Conservation (phyloP, 768 basidiomycete genomes). For the Cubamyces sp. region DNA sequence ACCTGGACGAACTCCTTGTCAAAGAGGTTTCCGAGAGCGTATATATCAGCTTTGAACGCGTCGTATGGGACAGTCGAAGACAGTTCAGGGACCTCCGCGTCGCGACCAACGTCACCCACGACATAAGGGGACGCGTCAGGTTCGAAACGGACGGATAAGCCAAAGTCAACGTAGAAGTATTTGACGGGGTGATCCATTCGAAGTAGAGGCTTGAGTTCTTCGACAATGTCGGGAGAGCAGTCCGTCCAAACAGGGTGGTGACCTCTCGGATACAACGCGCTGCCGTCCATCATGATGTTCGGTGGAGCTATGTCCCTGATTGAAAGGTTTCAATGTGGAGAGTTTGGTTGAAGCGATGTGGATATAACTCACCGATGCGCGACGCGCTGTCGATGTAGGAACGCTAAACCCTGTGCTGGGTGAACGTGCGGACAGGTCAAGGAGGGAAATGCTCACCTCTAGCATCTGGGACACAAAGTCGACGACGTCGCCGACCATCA, state of each 20-base stretch:
- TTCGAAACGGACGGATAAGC: conserved; percentile 25
- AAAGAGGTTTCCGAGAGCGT: conserved; percentile 32
- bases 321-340: not conserved
- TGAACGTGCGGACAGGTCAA: too few relatives aligned
- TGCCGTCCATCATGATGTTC: conserved; percentile 31
- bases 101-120: conserved; percentile 26
- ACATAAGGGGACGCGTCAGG: conserved; percentile 17
- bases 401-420: conserved; percentile 27
- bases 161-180: conserved; percentile 32
- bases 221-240: conserved; percentile 37
- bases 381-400: conserved; percentile 21
- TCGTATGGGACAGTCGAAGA: conserved; percentile 28
- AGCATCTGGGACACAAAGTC: conserved; percentile 21
- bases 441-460: not conserved
- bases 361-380: conserved; percentile 28
- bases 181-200: conserved; percentile 42
- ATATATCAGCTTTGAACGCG: conserved; percentile 34
- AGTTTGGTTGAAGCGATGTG: too few relatives aligned
- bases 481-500: conserved; percentile 20
- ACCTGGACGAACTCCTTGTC: conserved; percentile 26
- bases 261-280: conserved; percentile 20
- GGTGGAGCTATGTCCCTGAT: conserved; percentile 20
- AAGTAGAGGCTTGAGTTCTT: conserved; percentile 33
- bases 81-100: conserved; percentile 32
- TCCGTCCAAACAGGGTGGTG: conserved; percentile 32